Evolutionary conservation across 805 yeast genomes (phyloP).

Genomic region (Sporopachydermia lactativora): DNA sequence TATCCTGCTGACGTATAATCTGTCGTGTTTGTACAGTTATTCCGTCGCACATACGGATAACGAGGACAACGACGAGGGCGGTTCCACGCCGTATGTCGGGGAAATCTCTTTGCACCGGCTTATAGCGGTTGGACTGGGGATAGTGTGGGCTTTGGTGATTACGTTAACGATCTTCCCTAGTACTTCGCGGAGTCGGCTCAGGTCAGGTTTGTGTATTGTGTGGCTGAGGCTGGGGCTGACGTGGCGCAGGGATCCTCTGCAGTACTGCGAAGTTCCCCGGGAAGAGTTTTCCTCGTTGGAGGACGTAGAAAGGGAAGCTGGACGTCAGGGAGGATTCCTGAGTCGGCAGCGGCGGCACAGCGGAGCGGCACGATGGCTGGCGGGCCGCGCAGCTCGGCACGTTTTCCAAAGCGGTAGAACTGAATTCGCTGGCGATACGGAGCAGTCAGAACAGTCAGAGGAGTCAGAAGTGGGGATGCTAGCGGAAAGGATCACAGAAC

Average conservation of each 20-base stretch:
- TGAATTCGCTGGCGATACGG: neutral
- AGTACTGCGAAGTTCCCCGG: constrained; percentile 10
- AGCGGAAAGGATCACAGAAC: neutral
- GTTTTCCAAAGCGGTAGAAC: neutral
- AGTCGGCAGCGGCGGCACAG: constrained; percentile 4
- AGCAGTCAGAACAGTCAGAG: neutral
- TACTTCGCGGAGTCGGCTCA: constrained; percentile 58
- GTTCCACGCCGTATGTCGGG: constrained; percentile 47
- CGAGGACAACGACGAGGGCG: constrained; percentile 53
- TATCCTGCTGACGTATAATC: constrained; percentile 59
- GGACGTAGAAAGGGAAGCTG: constrained; percentile 3
- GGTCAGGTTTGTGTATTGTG: constrained; percentile 47
- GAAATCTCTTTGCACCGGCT: constrained; percentile 74
- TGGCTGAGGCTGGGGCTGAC: constrained; percentile 74
- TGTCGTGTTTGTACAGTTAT: constrained; percentile 65
- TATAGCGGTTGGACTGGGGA: constrained; percentile 57
- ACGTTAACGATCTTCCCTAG: constrained; percentile 57
- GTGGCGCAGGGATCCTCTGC: constrained; percentile 67
- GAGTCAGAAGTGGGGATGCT: neutral
- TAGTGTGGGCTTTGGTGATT: constrained; percentile 61
- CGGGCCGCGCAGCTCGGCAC: too few relatives aligned
- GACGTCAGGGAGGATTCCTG: constrained; percentile 7
- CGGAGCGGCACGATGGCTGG: neutral
- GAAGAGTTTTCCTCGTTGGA: constrained; percentile 1
- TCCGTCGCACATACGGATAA: constrained; percentile 45